Evolutionary conservation across 768 basidiomycete species (phyloP).

Genomic region (Boletus sensibilis): DNA sequence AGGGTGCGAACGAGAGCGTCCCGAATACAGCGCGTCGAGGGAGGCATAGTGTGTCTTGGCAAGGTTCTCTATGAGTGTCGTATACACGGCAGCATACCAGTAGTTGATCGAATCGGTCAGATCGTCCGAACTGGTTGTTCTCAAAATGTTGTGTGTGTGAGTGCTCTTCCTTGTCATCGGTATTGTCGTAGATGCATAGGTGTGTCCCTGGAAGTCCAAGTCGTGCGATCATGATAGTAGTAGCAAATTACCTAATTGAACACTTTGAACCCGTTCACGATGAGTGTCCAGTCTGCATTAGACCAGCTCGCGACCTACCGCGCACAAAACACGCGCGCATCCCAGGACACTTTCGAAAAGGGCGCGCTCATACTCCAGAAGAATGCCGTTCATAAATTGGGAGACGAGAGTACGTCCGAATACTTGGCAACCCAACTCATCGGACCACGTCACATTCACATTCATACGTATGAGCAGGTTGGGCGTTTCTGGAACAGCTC

Average conservation of each 20-base stretch:
- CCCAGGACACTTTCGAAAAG: conserved; percentile 58
- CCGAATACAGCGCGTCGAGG: no score
- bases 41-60: neutral
- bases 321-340: conserved; percentile 47
- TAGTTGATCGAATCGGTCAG: neutral
- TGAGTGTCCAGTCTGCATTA: conserved; percentile 50
- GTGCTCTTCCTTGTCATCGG: neutral
- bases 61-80: neutral
- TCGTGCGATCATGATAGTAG: neutral
- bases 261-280: conserved; percentile 18
- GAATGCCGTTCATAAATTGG: conserved; percentile 42
- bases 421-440: neutral
- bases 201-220: no score
- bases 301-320: conserved; percentile 55
- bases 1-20: no score
- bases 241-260: neutral
- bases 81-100: neutral
- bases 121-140: neutral
- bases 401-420: conserved; percentile 51
- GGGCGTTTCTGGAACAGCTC: conserved; percentile 81
- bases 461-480: conserved; percentile 45
- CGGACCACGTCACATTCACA: neutral
- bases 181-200: neutral
- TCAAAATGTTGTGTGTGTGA: neutral
- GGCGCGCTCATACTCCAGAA: conserved; percentile 52